Evolutionary conservation across 1,284 basidiomycete genomes (phyloP).

Genomic region (Hortiboletus rubellus): DNA sequence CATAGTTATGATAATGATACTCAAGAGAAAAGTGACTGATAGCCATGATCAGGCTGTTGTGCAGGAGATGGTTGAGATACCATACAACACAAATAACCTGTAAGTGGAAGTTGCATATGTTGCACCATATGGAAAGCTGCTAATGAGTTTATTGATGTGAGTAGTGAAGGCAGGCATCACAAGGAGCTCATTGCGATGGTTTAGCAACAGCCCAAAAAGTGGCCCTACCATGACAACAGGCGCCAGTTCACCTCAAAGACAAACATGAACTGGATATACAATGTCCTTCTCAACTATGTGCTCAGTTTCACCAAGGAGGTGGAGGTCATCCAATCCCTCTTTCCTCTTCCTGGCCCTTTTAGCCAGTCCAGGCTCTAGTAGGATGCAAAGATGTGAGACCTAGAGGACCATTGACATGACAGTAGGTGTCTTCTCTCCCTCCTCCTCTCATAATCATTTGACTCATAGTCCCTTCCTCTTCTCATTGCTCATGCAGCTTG

Average conservation of each 20-base stretch:
- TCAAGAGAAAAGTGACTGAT: background rate
- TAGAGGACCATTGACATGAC: too few species aligned
- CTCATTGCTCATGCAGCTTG: too few species aligned
- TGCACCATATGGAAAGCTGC: too few species aligned
- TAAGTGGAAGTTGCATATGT: background rate
- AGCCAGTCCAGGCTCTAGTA: too few species aligned
- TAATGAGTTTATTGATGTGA: too few species aligned
- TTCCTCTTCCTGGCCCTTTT: too few species aligned
- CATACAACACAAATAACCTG: background rate
- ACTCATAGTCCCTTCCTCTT: too few species aligned
- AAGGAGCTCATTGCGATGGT: slow-evolving; percentile 5
- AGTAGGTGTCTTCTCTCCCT: too few species aligned
- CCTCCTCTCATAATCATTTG: too few species aligned
- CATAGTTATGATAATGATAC: background rate
- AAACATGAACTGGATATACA: background rate
- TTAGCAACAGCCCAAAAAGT: slow-evolving; percentile 5
- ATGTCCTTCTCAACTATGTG: background rate
- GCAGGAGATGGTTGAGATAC: background rate
- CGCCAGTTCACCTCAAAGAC: slow-evolving; percentile 1
- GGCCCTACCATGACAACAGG: background rate
- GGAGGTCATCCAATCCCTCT: background rate
- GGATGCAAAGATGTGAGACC: too few species aligned
- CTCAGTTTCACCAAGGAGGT: background rate
- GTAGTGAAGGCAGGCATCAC: background rate
- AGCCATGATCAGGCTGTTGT: background rate